A percentile compares a stretch with the other conserved stretches of the same genome.
Conservation (phyloP, 495 filamentous ascomycete species). For the Durotheca rogersii region DNA sequence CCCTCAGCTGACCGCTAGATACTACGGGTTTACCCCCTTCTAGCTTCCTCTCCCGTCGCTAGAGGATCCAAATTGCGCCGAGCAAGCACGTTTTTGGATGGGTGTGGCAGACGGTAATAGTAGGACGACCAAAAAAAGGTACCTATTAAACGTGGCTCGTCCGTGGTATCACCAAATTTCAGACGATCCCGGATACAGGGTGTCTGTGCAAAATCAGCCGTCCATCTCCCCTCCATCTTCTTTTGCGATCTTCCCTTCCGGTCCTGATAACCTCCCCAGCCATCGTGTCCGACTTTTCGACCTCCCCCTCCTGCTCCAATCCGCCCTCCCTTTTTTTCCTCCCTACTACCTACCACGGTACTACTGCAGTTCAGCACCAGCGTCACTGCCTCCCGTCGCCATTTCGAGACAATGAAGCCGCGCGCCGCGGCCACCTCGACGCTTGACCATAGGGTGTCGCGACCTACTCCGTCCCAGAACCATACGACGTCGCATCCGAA, state of each 20-base stretch:
- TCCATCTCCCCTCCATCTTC: slow-evolving; percentile 30
- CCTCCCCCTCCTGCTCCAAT: slow-evolving; percentile 1
- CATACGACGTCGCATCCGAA: slow-evolving; percentile 40
- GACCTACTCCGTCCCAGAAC: slow-evolving; percentile 29
- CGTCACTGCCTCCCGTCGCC: slow-evolving; percentile 28
- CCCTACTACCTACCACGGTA: slow-evolving; percentile 7
- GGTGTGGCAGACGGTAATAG: slow-evolving; percentile 22
- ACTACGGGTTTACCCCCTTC: neutral
- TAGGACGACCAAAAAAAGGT: slow-evolving; percentile 11
- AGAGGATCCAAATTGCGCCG: slow-evolving; percentile 32
- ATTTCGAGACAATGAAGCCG: slow-evolving; percentile 52
- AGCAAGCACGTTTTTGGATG: slow-evolving; percentile 15
- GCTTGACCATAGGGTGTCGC: slow-evolving; percentile 37
- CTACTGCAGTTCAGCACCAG: slow-evolving; percentile 21
- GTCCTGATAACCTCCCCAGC: slow-evolving; percentile 19
- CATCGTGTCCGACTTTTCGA: slow-evolving; percentile 18
- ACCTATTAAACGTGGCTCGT: slow-evolving; percentile 20
- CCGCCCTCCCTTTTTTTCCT: neutral
- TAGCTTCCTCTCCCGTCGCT: neutral
- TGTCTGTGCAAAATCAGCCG: slow-evolving; percentile 26
- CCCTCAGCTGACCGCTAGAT: neutral
- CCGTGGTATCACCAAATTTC: slow-evolving; percentile 34
- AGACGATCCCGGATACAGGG: slow-evolving; percentile 32
- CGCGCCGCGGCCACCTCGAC: slow-evolving; percentile 38
- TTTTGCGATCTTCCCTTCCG: slow-evolving; percentile 26